Conservation (phyloP, 176 grass and related monocot species). For the Carex scoparia region DNA sequence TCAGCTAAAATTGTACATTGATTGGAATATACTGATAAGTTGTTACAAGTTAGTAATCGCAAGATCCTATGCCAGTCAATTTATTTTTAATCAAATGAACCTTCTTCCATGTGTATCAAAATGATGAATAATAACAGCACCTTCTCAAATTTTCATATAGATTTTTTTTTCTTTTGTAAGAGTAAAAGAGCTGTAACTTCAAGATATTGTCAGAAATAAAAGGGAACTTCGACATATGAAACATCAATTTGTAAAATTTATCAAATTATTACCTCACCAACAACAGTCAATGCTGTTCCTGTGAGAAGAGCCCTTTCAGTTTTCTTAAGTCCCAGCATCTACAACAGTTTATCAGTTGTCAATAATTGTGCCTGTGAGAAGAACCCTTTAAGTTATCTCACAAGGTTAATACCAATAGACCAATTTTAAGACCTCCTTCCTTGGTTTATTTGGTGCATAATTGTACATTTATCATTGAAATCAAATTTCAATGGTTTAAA, state of each 20-base stretch:
- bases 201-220: background rate
- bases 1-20: background rate
- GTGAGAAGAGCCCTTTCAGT: slow-evolving; percentile 95
- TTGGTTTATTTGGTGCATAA: background rate
- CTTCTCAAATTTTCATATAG: background rate
- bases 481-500: background rate
- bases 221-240: background rate
- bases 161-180: background rate
- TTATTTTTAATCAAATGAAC: background rate
- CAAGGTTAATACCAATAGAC: background rate
- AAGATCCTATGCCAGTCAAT: background rate
- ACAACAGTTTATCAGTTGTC: slow-evolving; percentile 28
- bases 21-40: background rate
- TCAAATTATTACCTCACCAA: slow-evolving; percentile 73
- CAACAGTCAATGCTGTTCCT: slow-evolving; percentile 82
- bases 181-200: background rate
- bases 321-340: slow-evolving; percentile 97
- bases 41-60: background rate
- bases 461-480: background rate
- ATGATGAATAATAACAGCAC: background rate
- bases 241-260: background rate
- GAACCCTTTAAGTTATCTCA: no score
- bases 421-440: slow-evolving; percentile 10
- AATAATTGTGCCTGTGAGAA: background rate
- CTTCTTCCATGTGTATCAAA: background rate